Evolutionary conservation across 345 rosid genomes (phyloP).

Genomic region (Psidium friedrichsthalianum): DNA sequence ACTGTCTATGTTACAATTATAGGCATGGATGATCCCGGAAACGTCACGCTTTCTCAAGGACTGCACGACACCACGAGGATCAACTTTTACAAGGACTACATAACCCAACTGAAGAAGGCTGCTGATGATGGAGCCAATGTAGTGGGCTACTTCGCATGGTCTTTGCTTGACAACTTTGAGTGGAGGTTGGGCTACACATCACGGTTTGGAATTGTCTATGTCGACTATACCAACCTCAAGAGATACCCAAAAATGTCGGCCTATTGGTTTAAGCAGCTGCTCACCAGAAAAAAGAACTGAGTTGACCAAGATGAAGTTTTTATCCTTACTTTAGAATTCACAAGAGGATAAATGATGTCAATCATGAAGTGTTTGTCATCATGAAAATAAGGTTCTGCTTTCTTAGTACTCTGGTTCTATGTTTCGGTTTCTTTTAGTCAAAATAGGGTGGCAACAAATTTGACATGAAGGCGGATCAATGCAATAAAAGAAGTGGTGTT

Average conservation of each 20-base stretch:
- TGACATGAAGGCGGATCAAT: neutral
- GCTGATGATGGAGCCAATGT: slow-evolving; percentile 76
- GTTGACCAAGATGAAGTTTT: neutral
- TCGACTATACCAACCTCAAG: slow-evolving; percentile 56
- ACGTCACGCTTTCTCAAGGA: slow-evolving; percentile 55
- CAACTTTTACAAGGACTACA: slow-evolving; percentile 55
- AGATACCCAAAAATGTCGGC: slow-evolving; percentile 94
- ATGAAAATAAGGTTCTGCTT: neutral
- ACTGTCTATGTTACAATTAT: neutral
- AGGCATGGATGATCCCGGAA: slow-evolving; percentile 96
- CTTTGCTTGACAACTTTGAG: slow-evolving; percentile 91
- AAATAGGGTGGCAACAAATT: neutral
- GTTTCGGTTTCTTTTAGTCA: neutral
- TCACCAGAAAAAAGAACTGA: slow-evolving; percentile 22
- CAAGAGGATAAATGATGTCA: neutral
- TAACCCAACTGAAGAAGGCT: slow-evolving; percentile 80
- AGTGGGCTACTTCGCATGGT: slow-evolving; percentile 88
- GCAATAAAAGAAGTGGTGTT: neutral
- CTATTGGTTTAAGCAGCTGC: slow-evolving; percentile 68
- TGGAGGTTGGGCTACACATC: slow-evolving; percentile 93
- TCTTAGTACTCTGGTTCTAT: neutral
- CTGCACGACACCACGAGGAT: slow-evolving; percentile 75
- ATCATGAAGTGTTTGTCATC: neutral
- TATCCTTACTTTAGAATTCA: neutral
- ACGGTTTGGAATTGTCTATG: slow-evolving; percentile 87